Evolutionary conservation across 768 basidiomycete genomes (phyloP).

Genomic region (Lactarius sanguifluus): DNA sequence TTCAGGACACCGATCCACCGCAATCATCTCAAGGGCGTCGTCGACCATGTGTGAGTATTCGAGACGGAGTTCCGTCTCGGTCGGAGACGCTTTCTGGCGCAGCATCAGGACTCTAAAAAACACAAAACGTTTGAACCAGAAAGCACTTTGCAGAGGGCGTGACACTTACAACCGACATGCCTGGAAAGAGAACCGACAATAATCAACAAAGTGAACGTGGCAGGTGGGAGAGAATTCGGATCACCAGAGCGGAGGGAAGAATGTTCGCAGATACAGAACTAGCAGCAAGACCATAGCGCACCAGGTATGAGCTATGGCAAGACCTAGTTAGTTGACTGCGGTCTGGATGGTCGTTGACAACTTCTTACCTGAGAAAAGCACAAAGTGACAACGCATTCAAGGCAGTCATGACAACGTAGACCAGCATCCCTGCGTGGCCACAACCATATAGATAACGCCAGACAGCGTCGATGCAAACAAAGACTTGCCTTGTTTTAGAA

Average conservation of each 20-base stretch:
- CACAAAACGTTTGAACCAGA: neutral
- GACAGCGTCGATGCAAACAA: conserved; percentile 1
- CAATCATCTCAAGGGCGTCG: conserved; percentile 24
- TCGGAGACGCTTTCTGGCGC: conserved; percentile 23
- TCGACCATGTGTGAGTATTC: conserved; percentile 15
- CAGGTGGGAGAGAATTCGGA: neutral
- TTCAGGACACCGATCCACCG: neutral
- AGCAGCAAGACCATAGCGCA: neutral
- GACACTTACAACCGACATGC: conserved; percentile 22
- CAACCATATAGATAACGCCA: neutral
- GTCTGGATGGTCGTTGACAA: neutral
- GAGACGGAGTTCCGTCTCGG: conserved; percentile 18
- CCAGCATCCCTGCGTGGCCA: conserved; percentile 20
- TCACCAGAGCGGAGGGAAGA: conserved; percentile 26
- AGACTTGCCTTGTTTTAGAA: conserved; percentile 27
- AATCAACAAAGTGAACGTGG: neutral
- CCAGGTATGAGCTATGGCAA: conserved; percentile 7
- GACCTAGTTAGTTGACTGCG: neutral
- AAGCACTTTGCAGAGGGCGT: neutral
- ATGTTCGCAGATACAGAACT: conserved; percentile 18
- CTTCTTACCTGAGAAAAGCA: conserved; percentile 20
- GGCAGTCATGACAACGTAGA: conserved; percentile 24
- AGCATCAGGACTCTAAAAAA: conserved; percentile 26
- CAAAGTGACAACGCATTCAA: conserved; percentile 24
- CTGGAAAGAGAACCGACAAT: conserved; percentile 10